Evolutionary conservation across 257 asterid genomes (phyloP).

Genomic region (Thymus mandschuricus): DNA sequence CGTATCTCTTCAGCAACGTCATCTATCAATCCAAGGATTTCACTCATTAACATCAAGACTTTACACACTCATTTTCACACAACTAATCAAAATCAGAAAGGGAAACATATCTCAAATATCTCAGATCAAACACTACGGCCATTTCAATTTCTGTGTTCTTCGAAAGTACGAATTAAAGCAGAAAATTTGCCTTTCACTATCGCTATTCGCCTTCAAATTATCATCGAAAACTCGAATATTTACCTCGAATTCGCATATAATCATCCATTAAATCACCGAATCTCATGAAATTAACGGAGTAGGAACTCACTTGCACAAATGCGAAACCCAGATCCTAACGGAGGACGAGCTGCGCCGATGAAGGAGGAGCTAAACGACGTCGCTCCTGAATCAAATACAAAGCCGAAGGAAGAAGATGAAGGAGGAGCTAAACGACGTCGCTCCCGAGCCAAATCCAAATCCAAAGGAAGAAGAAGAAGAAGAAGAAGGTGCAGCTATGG

Average conservation of each 20-base stretch:
- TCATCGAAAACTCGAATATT: too few species aligned
- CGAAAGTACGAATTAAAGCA: too few species aligned
- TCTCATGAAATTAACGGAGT: too few species aligned
- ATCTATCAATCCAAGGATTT: constrained; percentile 28
- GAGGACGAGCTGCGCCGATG: background rate
- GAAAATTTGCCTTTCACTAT: too few species aligned
- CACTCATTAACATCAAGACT: background rate
- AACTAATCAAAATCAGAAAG: background rate
- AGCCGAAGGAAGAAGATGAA: background rate
- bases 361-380: background rate
- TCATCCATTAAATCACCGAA: too few species aligned
- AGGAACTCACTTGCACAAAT: background rate
- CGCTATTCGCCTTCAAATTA: too few species aligned
- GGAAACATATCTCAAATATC: background rate
- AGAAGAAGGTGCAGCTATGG: background rate
- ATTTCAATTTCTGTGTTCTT: too few species aligned
- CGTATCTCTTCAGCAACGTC: constrained; percentile 77
- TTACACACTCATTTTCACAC: background rate
- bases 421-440: background rate
- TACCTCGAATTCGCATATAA: too few species aligned
- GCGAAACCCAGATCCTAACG: background rate
- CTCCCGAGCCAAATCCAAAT: background rate
- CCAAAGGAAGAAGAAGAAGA: background rate
- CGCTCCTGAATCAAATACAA: background rate
- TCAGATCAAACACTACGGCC: background rate